phyloP scores from a whole-genome alignment of 306 rosid genomes.

The Mucuna pruriens region DNA sequence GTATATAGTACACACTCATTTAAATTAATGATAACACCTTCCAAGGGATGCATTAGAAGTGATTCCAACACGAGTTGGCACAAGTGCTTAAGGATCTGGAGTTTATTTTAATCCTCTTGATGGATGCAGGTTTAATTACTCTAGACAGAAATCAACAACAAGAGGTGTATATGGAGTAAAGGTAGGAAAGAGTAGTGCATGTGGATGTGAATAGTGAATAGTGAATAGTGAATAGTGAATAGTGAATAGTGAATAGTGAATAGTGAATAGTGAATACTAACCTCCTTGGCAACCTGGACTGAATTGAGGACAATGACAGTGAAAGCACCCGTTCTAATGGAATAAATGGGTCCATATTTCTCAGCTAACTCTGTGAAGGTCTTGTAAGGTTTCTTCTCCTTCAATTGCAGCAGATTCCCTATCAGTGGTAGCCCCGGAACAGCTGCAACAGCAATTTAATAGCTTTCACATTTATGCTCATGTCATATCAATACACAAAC shows the following conservation, averaged over 20 bases:
- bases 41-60: background rate
- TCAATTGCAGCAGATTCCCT: slow-evolving; percentile 77
- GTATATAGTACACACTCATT: no score
- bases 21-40: background rate
- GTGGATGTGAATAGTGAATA: background rate
- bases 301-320: slow-evolving; percentile 73
- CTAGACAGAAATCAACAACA: background rate
- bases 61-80: no score
- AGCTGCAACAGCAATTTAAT: slow-evolving; percentile 42
- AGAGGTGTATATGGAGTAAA: background rate
- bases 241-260: background rate
- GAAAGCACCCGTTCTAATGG: slow-evolving; percentile 74
- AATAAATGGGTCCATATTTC: slow-evolving; percentile 68
- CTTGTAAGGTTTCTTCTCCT: slow-evolving; percentile 81
- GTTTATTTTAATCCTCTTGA: no score
- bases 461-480: background rate
- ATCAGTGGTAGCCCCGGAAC: slow-evolving; percentile 74
- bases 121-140: no score
- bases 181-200: background rate
- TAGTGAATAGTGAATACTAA: background rate
- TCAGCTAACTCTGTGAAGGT: slow-evolving; percentile 66
- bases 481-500: background rate
- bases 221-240: background rate
- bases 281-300: slow-evolving; percentile 73
- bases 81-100: no score